phyloP scores from a whole-genome alignment of 768 basidiomycete genomes.

The Panaeolus cyanescens region DNA sequence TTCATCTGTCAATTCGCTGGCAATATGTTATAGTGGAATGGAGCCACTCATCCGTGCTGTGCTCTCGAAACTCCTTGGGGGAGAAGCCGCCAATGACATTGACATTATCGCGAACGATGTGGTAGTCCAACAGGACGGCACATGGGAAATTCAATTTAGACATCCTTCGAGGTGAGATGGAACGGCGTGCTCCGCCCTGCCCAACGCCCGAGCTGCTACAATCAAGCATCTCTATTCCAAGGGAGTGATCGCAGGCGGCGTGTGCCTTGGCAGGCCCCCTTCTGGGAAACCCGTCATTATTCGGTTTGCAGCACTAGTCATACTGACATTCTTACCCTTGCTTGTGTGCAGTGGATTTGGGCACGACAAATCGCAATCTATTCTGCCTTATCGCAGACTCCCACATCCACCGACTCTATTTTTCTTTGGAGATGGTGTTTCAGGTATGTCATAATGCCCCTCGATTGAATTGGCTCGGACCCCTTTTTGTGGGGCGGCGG shows the following conservation, averaged over 20 bases:
- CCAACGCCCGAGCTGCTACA: background rate
- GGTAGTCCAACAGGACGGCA: conserved; percentile 58
- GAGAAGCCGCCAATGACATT: conserved; percentile 71
- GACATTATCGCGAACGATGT: conserved; percentile 96
- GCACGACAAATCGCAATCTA: conserved; percentile 96
- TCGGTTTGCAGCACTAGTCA: background rate
- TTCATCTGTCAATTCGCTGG: background rate
- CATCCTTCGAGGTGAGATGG: conserved; percentile 76
- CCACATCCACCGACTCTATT: conserved; percentile 77
- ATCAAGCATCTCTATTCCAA: too few species aligned
- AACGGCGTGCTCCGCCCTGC: background rate
- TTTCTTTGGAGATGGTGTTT: conserved; percentile 98
- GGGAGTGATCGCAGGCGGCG: too few species aligned
- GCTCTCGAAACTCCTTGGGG: conserved; percentile 78
- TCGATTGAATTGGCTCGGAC: background rate
- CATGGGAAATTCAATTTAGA: conserved; percentile 84
- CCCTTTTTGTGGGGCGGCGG: too few species aligned
- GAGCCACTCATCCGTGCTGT: conserved; percentile 91
- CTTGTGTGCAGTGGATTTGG: conserved; percentile 66
- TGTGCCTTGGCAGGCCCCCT: too few species aligned
- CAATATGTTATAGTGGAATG: conserved; percentile 70
- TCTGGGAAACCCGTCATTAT: background rate
- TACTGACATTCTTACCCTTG: background rate
- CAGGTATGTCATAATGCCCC: conserved; percentile 53
- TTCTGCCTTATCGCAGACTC: conserved; percentile 84